Evolutionary conservation across 129 eudicot genomes (phyloP), one percentile per base, ranked within the genome.

Genomic region (Flaveria linearis): DNA sequence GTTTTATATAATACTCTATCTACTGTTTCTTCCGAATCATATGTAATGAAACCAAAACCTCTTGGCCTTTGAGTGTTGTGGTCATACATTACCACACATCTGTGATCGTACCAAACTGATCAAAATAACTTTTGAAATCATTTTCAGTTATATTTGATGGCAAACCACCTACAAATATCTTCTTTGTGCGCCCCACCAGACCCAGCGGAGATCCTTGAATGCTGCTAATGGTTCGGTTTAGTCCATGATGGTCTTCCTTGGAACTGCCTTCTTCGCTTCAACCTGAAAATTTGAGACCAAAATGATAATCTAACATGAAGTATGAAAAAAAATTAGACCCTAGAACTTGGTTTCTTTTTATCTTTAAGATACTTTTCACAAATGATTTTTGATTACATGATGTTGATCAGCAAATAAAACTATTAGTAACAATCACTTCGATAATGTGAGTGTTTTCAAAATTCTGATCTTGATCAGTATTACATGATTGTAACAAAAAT

Each of bases 261-360:
- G 98, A 81, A 92, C 98, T n/a, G 98, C 98, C 80, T 88, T 92
- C 85, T 92, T 92, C 52, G 98, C 98, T 78, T 92, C 98, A 53
- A 92, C 98, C 98, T 92, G 82, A 51, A 60, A 76, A 66, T 60
- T 4, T n/a, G 30, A 39, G 43, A 71, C 64, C 76, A 41, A 14
- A 55, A 60, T 36, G 5, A 78, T 56, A 57, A 45, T 57, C 49
- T 64, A 7, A 65, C 6, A 18, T 5, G 61, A 56, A 30, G 52
- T 36, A 55, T 41, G 18, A 13, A 56, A 39, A 30, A 33, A 55
- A 55, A 20, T 58, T 39, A 22, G 8, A 23, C 14, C 46, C 39
- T n/a, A 39, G 51, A 18, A n/a, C 28, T 23, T 42, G 53, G 30
- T 39, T 72, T 20, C 45, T 41, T 23, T 9, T 41, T 7, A 74